A percentile compares a stretch with the other conserved stretches of the same genome.
phyloP scores from a whole-genome alignment of 768 basidiomycete species.

The Obba rivulosa region DNA sequence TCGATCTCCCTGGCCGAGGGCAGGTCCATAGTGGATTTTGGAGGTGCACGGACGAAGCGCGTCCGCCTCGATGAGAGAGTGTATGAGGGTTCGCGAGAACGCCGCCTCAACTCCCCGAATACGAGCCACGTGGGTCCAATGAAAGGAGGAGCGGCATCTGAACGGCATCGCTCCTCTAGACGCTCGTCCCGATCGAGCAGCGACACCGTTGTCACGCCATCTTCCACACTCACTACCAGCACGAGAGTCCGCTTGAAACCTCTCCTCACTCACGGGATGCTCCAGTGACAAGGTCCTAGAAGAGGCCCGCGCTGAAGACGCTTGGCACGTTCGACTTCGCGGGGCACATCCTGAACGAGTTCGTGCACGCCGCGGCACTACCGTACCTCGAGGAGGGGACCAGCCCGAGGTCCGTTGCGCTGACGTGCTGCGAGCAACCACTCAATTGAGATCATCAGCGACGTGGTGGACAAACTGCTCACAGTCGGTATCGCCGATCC shows the following conservation, averaged over 20 bases:
- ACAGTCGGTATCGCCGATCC: slow-evolving; percentile 96
- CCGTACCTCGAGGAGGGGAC: slow-evolving; percentile 95
- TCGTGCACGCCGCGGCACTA: slow-evolving; percentile 85
- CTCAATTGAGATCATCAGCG: slow-evolving; percentile 94
- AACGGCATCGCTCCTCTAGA: too few species aligned
- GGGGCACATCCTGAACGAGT: slow-evolving; percentile 92
- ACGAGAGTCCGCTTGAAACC: too few species aligned
- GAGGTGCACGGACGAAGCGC: slow-evolving; percentile 10
- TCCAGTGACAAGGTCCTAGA: slow-evolving; percentile 43
- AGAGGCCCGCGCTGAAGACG: slow-evolving; percentile 72
- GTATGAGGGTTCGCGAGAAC: slow-evolving; percentile 8
- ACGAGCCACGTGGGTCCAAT: slow-evolving; percentile 11
- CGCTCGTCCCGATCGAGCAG: too few species aligned
- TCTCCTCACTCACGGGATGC: background rate
- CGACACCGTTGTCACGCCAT: too few species aligned
- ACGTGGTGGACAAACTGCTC: slow-evolving; percentile 94
- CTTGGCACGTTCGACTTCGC: slow-evolving; percentile 93
- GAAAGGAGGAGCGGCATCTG: too few species aligned
- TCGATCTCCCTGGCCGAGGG: slow-evolving; percentile 76
- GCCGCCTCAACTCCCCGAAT: slow-evolving; percentile 13
- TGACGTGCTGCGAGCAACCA: slow-evolving; percentile 88
- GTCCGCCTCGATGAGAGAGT: slow-evolving; percentile 13
- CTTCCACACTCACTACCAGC: too few species aligned
- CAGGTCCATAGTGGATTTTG: slow-evolving; percentile 48
- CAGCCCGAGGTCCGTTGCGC: slow-evolving; percentile 81